Evolutionary conservation across 305 asterid species (phyloP).

Genomic region (Fraxinus sp.): DNA sequence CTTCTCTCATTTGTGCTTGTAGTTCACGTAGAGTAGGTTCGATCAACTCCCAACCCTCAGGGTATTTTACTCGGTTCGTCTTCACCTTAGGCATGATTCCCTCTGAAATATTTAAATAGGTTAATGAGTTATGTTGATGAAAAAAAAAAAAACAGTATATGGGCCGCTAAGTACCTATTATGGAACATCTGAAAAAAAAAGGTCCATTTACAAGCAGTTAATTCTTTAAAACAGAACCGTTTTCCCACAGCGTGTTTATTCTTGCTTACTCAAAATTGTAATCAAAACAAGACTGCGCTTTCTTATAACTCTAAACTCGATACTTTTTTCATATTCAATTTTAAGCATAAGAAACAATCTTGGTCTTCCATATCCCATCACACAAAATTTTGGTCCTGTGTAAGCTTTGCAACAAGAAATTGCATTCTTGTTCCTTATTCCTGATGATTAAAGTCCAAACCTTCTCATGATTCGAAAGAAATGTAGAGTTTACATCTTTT

Average conservation of each 20-base stretch:
- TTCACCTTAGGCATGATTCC: constrained; percentile 60
- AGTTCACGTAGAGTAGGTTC: constrained; percentile 73
- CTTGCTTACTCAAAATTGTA: background rate
- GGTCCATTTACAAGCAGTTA: background rate
- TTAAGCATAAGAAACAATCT: background rate
- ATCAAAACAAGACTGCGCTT: background rate
- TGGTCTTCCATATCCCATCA: background rate
- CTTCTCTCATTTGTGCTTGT: constrained; percentile 81
- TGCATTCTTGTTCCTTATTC: background rate
- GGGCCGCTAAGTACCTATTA: background rate
- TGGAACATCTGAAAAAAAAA: background rate
- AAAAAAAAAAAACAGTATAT: background rate
- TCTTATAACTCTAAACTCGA: background rate
- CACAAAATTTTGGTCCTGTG: background rate
- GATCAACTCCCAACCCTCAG: constrained; percentile 84
- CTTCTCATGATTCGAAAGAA: background rate
- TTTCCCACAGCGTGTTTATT: background rate
- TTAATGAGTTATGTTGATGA: background rate
- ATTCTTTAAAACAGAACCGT: background rate
- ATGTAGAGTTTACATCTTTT: background rate
- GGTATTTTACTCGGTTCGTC: constrained; percentile 60
- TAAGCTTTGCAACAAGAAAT: background rate
- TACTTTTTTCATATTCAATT: background rate
- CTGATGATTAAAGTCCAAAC: background rate
- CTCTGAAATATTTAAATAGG: constrained; percentile 10